Evolutionary conservation across 768 basidiomycete species (phyloP), one percentile per base, ranked within the genome.

Genomic region (Clathrus columnatus): DNA sequence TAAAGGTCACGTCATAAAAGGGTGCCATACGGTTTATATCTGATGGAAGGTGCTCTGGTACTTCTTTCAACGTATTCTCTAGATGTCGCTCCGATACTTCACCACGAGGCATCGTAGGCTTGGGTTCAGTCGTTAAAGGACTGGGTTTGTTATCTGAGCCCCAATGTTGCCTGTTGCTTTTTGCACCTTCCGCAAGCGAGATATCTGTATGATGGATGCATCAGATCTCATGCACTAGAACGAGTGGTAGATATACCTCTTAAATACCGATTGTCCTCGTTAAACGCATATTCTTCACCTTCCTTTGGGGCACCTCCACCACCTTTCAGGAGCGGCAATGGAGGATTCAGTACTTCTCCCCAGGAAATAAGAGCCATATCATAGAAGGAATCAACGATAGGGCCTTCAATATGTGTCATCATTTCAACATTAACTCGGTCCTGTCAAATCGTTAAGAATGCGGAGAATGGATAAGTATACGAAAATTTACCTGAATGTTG

Each of bases 371-470:
- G 75, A 14, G 81, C 80, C 67, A 78, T 79, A 66, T 87, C 85
- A 67, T 85, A 85, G 59, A 87, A 72, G 4, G 79, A 72, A 54
- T 86, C 76, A 56, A 87, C 85, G 51, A 87, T 75, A 0, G 81
- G 80, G 0, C 85, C 85, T 62, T 87, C 85, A 43, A 85, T 72
- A 60, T 85, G 83, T 6, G 68, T 75, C 82, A 84, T 84, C 76
- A 85, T 78, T 66, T 80, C 75, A 57, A 75, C 59, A 60, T 77
- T 75, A 6, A 72, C 68, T 18, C 75, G 72, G 59, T 81, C 77
- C 54, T 55, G 10, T 18, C 20, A 11, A 21, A 36, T 41, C 7
- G 29, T 20, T 24, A 51, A 7, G 0, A 48, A n/a, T 6, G 48
- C 14, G 51, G 54, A 51, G 71, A 70, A 36, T 73, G 73, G 71